phyloP scores from a whole-genome alignment of 2,329 filamentous ascomycete species.

The Alternaria infectoria region DNA sequence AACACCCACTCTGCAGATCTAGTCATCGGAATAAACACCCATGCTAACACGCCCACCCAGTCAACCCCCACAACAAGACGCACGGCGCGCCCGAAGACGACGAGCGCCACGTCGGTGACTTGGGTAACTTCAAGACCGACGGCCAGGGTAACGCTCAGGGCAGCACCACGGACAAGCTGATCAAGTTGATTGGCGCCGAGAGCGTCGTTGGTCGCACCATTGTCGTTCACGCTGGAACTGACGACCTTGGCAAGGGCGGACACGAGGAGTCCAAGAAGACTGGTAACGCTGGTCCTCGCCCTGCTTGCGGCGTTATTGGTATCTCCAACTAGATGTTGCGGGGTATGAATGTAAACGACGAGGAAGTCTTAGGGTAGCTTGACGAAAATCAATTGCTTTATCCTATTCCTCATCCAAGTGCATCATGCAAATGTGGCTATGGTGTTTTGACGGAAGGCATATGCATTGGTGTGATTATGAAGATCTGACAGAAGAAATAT shows the following conservation, averaged over 20 bases:
- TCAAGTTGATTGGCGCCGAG: slow-evolving; percentile 96
- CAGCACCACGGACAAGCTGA: slow-evolving; percentile 75
- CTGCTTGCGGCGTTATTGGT: slow-evolving; percentile 95
- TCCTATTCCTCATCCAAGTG: neutral
- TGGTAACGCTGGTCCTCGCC: slow-evolving; percentile 90
- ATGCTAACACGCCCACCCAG: slow-evolving; percentile 53
- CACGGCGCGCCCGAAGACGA: slow-evolving; percentile 87
- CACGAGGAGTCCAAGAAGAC: slow-evolving; percentile 98
- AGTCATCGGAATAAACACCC: neutral
- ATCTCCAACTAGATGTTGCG: slow-evolving; percentile 62
- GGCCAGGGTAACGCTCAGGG: slow-evolving; percentile 89
- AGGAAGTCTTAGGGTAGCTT: neutral
- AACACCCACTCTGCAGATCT: neutral
- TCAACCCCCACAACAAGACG: slow-evolving; percentile 93
- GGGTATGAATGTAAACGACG: neutral
- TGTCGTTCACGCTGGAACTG: slow-evolving; percentile 92
- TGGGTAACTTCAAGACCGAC: slow-evolving; percentile 97
- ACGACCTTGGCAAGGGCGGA: slow-evolving; percentile 92
- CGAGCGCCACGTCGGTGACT: slow-evolving; percentile 92
- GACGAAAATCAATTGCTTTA: neutral
- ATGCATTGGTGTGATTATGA: neutral
- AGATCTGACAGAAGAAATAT: neutral
- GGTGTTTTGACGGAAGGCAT: neutral
- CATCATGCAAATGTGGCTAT: too few relatives aligned
- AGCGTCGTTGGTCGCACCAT: slow-evolving; percentile 96